These are phyloP conservation scores for Myxozyma melibiosi DNA, from an alignment of 805 yeast genomes.

Conservation along the genomic window DNA sequence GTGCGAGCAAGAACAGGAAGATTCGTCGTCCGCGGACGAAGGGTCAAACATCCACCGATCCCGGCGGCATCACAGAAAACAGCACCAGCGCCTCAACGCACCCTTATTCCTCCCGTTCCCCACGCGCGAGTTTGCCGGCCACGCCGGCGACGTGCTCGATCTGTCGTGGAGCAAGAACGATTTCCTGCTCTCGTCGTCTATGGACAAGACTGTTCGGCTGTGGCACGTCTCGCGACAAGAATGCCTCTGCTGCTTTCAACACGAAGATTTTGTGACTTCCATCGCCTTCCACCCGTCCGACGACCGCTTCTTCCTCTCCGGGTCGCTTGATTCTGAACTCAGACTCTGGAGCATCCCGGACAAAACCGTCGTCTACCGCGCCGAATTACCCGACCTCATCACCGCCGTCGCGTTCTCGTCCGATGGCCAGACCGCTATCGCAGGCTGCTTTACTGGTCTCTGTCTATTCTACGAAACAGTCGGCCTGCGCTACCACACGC, in stretches of 20 bases:
- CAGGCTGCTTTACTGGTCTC: slow-evolving; percentile 81
- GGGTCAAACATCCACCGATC: slow-evolving; percentile 3
- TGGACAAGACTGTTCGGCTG: slow-evolving; percentile 78
- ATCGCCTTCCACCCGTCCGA: slow-evolving; percentile 81
- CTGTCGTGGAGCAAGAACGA: slow-evolving; percentile 88
- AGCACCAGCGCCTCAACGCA: slow-evolving; percentile 50
- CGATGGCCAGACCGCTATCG: slow-evolving; percentile 56
- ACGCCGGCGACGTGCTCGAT: slow-evolving; percentile 68
- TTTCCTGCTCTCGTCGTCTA: slow-evolving; percentile 75
- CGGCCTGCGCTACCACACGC: slow-evolving; percentile 58
- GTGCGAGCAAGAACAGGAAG: slow-evolving; percentile 30
- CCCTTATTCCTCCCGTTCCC: slow-evolving; percentile 80
- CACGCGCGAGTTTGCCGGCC: slow-evolving; percentile 61
- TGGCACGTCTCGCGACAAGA: slow-evolving; percentile 79
- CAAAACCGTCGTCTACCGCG: slow-evolving; percentile 58
- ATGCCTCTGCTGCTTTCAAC: slow-evolving; percentile 65
- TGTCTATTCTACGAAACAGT: slow-evolving; percentile 62
- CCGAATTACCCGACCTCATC: slow-evolving; percentile 64
- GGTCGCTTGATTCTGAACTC: slow-evolving; percentile 73
- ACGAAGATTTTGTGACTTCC: slow-evolving; percentile 80
- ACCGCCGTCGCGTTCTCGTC: slow-evolving; percentile 79
- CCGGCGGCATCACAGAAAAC: neutral
- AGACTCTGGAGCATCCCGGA: slow-evolving; percentile 88
- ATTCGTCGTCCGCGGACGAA: neutral
- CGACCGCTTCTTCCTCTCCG: slow-evolving; percentile 82